Percentiles rank a stretch among this genome's conserved stretches.
phyloP scores from a whole-genome alignment of 1,284 basidiomycete species.

The Sporisorium sorghi region DNA sequence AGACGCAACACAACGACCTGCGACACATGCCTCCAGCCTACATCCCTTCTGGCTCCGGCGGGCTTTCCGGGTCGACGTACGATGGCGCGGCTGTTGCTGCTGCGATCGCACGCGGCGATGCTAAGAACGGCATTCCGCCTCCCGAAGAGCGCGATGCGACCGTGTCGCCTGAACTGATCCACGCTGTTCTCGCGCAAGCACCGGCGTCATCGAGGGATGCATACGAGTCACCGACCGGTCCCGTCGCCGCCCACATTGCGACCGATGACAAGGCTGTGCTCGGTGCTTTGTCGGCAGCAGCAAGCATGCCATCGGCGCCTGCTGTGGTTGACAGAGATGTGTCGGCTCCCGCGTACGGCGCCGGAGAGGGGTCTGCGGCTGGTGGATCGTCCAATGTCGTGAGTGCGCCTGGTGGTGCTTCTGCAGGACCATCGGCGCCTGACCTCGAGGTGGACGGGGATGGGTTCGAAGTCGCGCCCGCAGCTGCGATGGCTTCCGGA shows the following conservation, averaged over 20 bases:
- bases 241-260: slow-evolving; percentile 49
- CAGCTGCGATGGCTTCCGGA: background rate
- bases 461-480: slow-evolving; percentile 46
- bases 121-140: slow-evolving; percentile 43
- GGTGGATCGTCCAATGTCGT: slow-evolving; percentile 10
- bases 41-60: slow-evolving; percentile 45
- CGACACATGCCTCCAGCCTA: slow-evolving; percentile 58
- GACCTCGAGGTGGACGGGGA: slow-evolving; percentile 47
- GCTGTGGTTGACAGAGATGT: slow-evolving; percentile 15
- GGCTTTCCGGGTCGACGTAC: background rate
- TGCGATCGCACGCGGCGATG: slow-evolving; percentile 39
- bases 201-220: background rate
- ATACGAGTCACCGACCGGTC: slow-evolving; percentile 6
- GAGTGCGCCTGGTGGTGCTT: background rate
- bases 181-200: slow-evolving; percentile 14
- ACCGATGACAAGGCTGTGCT: slow-evolving; percentile 60
- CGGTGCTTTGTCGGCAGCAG: slow-evolving; percentile 45
- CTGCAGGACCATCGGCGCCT: slow-evolving; percentile 45
- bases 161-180: slow-evolving; percentile 30
- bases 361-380: slow-evolving; percentile 1
- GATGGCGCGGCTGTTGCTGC: slow-evolving; percentile 22
- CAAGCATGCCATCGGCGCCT: slow-evolving; percentile 43
- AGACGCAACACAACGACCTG: slow-evolving; percentile 32
- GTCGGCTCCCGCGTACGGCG: slow-evolving; percentile 41
- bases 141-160: slow-evolving; percentile 34